phyloP scores from a whole-genome alignment of 495 filamentous ascomycete genomes.

The Podospora australis region DNA sequence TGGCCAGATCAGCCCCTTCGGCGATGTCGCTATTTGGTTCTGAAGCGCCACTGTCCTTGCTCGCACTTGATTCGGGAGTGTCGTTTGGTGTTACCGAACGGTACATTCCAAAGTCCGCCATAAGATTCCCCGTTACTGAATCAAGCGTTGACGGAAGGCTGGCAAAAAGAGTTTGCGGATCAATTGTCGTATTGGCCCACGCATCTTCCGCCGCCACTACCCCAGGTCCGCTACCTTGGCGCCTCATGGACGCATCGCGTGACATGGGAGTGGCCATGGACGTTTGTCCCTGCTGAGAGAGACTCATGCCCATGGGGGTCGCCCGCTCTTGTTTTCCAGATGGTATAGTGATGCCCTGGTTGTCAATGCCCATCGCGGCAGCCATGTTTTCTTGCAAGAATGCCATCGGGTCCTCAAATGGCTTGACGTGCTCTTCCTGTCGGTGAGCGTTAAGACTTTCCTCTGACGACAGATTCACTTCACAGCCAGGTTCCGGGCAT shows the following conservation, averaged over 20 bases:
- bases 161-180: slow-evolving; percentile 40
- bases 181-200: slow-evolving; percentile 37
- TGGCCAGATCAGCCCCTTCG: slow-evolving; percentile 40
- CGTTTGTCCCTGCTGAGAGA: slow-evolving; percentile 41
- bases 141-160: slow-evolving; percentile 21
- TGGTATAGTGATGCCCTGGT: slow-evolving; percentile 35
- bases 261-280: slow-evolving; percentile 41
- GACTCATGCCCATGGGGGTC: slow-evolving; percentile 25
- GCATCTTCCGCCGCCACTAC: slow-evolving; percentile 20
- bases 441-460: slow-evolving; percentile 46
- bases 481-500: slow-evolving; percentile 43
- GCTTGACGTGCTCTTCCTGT: slow-evolving; percentile 49
- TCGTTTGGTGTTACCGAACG: slow-evolving; percentile 46
- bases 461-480: slow-evolving; percentile 49
- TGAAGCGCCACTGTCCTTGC: slow-evolving; percentile 45
- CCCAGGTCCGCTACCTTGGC: slow-evolving; percentile 34
- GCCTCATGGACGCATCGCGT: slow-evolving; percentile 39
- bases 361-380: slow-evolving; percentile 37
- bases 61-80: slow-evolving; percentile 44
- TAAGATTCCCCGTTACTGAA: slow-evolving; percentile 28
- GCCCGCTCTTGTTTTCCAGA: slow-evolving; percentile 19
- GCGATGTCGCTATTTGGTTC: slow-evolving; percentile 51
- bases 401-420: slow-evolving; percentile 45
- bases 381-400: slow-evolving; percentile 44
- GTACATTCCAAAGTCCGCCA: slow-evolving; percentile 42